Conservation (phyloP, 1,284 basidiomycete genomes). For the Ceratobasidium sp. region DNA sequence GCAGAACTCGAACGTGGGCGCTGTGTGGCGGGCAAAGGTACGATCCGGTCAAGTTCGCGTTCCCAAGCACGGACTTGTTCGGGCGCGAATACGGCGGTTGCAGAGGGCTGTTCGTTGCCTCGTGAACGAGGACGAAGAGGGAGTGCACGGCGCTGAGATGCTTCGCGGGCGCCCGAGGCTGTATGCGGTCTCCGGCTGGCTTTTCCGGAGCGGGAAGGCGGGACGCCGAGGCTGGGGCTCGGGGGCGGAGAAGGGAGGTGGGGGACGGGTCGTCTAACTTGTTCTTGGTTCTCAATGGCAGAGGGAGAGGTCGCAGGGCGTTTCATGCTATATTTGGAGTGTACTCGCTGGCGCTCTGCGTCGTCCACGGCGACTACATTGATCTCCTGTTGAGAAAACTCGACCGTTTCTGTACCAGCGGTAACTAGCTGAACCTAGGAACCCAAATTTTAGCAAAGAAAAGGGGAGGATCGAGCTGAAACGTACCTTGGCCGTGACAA, state of each 20-base stretch:
- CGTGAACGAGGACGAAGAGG: constrained; percentile 40
- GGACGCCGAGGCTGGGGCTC: constrained; percentile 23
- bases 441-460: background rate
- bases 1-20: constrained; percentile 38
- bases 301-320: constrained; percentile 29
- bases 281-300: constrained; percentile 21
- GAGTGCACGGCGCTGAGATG: constrained; percentile 30
- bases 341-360: constrained; percentile 73
- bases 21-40: constrained; percentile 52
- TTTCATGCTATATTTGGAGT: constrained; percentile 66
- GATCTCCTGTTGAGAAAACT: constrained; percentile 76
- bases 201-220: constrained; percentile 14
- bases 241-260: constrained; percentile 43
- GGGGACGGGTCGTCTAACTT: constrained; percentile 12
- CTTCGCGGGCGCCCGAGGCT: constrained; percentile 36
- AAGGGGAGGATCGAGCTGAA: background rate
- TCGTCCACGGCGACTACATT: constrained; percentile 75
- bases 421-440: constrained; percentile 5
- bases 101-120: constrained; percentile 20
- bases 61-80: constrained; percentile 74
- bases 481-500: constrained; percentile 74
- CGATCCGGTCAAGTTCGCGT: constrained; percentile 77
- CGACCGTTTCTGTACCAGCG: constrained; percentile 60
- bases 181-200: constrained; percentile 40
- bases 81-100: constrained; percentile 41